These are phyloP conservation scores for Lathyrus sativus DNA, from an alignment of 306 rosid species.

Conservation along the genomic window DNA sequence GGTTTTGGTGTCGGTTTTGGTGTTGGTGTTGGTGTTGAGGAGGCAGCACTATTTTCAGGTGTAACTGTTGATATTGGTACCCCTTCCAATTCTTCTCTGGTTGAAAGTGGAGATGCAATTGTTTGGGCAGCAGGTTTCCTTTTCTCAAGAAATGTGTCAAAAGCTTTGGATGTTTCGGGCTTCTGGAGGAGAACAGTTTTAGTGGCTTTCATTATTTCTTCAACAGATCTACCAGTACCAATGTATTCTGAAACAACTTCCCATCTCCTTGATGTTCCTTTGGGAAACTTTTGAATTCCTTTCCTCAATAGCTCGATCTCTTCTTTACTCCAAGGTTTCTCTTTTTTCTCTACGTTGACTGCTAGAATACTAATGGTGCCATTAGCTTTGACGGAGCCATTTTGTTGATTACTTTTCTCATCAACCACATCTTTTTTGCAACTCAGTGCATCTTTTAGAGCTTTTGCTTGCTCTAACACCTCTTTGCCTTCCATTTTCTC, in stretches of 20 bases:
- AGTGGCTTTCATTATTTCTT: too few relatives aligned
- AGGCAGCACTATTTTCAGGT: background rate
- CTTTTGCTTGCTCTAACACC: slow-evolving; percentile 56
- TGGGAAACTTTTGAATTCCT: too few relatives aligned
- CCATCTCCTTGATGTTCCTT: too few relatives aligned
- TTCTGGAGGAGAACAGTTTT: too few relatives aligned
- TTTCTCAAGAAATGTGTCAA: slow-evolving; percentile 45
- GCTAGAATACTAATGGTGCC: slow-evolving; percentile 39
- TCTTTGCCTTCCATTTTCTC: slow-evolving; percentile 67
- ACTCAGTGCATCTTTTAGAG: slow-evolving; percentile 57
- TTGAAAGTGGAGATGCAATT: slow-evolving; percentile 86
- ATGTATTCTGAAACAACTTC: too few relatives aligned
- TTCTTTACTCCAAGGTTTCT: slow-evolving; percentile 88
- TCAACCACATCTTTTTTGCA: slow-evolving; percentile 44
- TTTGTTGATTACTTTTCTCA: slow-evolving; percentile 48
- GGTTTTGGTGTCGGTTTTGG: background rate
- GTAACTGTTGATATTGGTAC: slow-evolving; percentile 33
- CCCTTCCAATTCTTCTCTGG: slow-evolving; percentile 74
- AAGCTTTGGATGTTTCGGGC: background rate
- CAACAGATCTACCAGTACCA: too few relatives aligned
- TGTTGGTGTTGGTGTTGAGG: background rate
- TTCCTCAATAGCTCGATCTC: slow-evolving; percentile 68
- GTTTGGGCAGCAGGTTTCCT: slow-evolving; percentile 72
- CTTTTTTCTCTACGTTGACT: slow-evolving; percentile 71
- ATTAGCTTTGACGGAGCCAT: slow-evolving; percentile 62